A percentile compares a stretch with the other conserved stretches of the same genome.
These are phyloP conservation scores for Naganishia vaughanmartiniae DNA, from an alignment of 768 basidiomycete species.

Conservation along the genomic window DNA sequence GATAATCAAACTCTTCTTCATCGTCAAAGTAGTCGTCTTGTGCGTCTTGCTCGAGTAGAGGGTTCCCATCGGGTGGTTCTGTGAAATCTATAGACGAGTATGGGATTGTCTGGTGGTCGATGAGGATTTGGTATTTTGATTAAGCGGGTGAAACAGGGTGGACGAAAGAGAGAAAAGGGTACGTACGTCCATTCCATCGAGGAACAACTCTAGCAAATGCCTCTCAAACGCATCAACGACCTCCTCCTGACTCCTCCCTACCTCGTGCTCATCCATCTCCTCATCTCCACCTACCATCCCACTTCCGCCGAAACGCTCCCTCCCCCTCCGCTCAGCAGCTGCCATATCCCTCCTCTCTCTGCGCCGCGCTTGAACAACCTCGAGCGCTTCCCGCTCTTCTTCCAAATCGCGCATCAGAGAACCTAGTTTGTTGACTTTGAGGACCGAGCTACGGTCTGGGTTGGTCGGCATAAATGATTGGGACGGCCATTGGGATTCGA, in stretches of 20 bases:
- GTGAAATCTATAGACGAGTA: constrained; percentile 46
- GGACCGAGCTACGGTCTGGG: constrained; percentile 34
- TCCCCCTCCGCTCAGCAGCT: constrained; percentile 70
- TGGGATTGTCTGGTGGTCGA: constrained; percentile 39
- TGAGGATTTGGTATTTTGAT: neutral
- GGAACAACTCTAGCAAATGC: constrained; percentile 45
- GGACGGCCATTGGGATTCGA: constrained; percentile 24
- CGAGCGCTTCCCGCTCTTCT: constrained; percentile 55
- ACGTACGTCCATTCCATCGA: constrained; percentile 51
- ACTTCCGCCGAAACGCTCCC: constrained; percentile 75
- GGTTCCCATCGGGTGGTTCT: constrained; percentile 42
- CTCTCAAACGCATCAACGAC: constrained; percentile 43
- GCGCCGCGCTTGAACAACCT: constrained; percentile 54
- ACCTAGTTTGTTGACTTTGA: constrained; percentile 48
- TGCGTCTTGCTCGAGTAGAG: constrained; percentile 38
- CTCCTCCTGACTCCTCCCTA: constrained; percentile 25
- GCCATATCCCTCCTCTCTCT: constrained; percentile 57
- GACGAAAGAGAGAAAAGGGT: neutral
- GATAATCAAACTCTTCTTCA: constrained; percentile 34
- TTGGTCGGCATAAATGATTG: constrained; percentile 30
- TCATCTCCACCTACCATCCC: constrained; percentile 45
- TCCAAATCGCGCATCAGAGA: constrained; percentile 64
- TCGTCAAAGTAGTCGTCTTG: constrained; percentile 49
- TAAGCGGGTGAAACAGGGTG: neutral
- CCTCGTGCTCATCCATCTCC: constrained; percentile 14